A percentile compares a stretch with the other conserved stretches of the same genome.
Conservation (phyloP, 441 rosid species). For the Brassica balearica region DNA sequence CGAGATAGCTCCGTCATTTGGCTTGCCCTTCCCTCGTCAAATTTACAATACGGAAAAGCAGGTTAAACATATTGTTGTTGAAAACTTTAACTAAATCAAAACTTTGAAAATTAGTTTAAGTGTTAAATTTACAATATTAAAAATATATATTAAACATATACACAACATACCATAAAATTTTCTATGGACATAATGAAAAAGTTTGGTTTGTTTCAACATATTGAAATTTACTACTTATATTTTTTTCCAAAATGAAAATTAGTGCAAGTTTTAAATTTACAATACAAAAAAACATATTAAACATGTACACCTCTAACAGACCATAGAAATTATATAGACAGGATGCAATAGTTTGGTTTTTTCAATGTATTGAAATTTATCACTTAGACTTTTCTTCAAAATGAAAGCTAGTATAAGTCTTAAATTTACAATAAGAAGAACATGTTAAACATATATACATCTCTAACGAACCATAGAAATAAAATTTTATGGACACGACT, state of each 20-base stretch:
- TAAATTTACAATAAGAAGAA: background rate
- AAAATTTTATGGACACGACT: background rate
- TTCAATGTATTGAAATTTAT: background rate
- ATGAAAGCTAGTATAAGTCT: too few relatives aligned
- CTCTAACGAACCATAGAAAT: background rate
- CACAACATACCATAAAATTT: background rate
- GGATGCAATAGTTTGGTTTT: background rate
- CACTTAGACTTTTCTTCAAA: background rate
- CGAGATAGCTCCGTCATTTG: background rate
- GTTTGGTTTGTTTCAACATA: background rate
- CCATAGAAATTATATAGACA: background rate
- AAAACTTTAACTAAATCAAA: too few relatives aligned
- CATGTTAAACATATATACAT: background rate
- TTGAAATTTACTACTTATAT: too few relatives aligned
- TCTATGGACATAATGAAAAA: background rate
- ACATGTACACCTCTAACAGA: background rate
- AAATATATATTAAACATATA: background rate
- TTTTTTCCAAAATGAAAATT: background rate
- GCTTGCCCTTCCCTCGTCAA: too few relatives aligned
- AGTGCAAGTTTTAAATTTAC: background rate
- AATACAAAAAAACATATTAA: too few relatives aligned
- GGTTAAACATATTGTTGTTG: too few relatives aligned
- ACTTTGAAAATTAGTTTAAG: background rate
- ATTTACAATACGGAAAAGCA: too few relatives aligned
- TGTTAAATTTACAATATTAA: background rate